Conservation (phyloP, 441 rosid genomes). For the Hura crepitans region DNA sequence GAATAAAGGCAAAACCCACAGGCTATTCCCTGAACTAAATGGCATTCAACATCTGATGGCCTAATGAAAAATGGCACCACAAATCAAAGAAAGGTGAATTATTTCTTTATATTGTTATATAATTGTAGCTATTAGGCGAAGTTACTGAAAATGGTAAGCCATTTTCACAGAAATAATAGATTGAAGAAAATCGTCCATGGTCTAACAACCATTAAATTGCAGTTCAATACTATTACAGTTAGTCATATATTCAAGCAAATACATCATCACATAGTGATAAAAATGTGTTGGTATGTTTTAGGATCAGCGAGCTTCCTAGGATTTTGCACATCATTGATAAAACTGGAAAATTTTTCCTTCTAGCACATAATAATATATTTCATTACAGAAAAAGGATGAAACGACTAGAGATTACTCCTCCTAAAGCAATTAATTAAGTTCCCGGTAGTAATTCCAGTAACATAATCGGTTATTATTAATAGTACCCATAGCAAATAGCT, state of each 20-base stretch:
- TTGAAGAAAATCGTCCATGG: neutral
- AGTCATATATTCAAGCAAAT: neutral
- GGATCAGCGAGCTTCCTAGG: no score
- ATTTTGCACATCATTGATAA: no score
- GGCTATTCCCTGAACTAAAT: neutral
- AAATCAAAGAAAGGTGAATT: neutral
- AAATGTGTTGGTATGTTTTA: neutral
- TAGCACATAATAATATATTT: no score
- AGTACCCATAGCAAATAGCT: slow-evolving; percentile 4
- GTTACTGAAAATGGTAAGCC: no score
- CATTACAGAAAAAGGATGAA: no score
- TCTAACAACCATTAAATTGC: neutral
- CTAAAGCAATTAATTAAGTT: neutral
- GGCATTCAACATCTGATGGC: neutral
- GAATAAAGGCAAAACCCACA: neutral
- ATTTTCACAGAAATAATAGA: neutral
- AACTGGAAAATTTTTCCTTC: no score
- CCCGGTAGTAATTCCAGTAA: neutral
- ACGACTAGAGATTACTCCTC: no score
- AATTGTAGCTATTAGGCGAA: neutral
- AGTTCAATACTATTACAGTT: neutral
- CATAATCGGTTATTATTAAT: neutral
- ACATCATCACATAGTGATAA: neutral
- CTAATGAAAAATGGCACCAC: neutral
- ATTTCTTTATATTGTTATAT: neutral